Base-by-base conservation (phyloP, 2,329 filamentous ascomycete species). In the Fusarium sterilihyphosum region DNA sequence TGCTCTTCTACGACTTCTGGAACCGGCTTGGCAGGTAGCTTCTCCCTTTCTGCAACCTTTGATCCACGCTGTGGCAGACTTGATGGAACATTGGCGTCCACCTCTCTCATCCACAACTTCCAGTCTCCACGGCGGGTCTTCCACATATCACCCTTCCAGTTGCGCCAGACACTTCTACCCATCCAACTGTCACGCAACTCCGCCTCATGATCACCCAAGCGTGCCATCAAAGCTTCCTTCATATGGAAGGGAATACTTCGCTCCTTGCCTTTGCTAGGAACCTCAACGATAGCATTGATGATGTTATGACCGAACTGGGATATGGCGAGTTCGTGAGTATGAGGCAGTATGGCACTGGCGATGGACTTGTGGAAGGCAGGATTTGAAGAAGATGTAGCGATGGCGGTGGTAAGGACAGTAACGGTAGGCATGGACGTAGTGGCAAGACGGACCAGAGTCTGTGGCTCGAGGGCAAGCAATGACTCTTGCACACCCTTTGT, bases 401-500 rank as follows among this genome's bases (percentile, higher is more conserved):
- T 82, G 8, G 88, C 87, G 13, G 86, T 85, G n/a, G 84, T 82
- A 52, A 91, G 80, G 44, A 91, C 82, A 13, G 84, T 80, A 61
- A 88, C 82, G 50, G 88, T 87, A 7, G 87, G 83, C 50, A 84
- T 81, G 5, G 87, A 88, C 0, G 84, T 81, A 4, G 84, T 92
- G 33, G 94, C 91, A 61, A 98, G 89, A 44, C 87, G 85, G 38
- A 94, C 80, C 62, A 92, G 86, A 29, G 85, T 88, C 61, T 86
- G 88, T 52, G 84, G 81, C 17, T 86, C 84, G 74, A 93, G 87
- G 8, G 89, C 85, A 26, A 92, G 84, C 31, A 96, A 83, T n/a
- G 92, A 90, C 22, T 91, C 89, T 80, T 96, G 94, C 38, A 97
- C 89, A 17, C 95, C 87, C 58, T 90, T 90, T 65, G 89, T 88